These are phyloP conservation scores for Hypoxylon fuscum DNA, from an alignment of 495 filamentous ascomycete species.

Conservation along the genomic window DNA sequence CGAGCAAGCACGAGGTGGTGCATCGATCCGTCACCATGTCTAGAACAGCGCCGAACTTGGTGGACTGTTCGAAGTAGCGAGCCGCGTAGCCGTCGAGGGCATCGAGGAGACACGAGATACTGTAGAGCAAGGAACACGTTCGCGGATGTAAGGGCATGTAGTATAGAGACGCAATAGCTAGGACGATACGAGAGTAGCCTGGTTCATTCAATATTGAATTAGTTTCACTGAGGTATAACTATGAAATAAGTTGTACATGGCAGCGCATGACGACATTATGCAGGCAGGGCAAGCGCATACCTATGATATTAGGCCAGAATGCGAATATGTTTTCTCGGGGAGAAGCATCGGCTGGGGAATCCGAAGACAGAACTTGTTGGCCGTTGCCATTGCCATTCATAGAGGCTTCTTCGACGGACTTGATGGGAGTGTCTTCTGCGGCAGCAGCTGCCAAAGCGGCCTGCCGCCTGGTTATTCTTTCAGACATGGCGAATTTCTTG, in stretches of 20 bases:
- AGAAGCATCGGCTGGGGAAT: slow-evolving; percentile 28
- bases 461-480: slow-evolving; percentile 47
- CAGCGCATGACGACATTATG: not conserved
- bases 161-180: slow-evolving; percentile 92
- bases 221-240: slow-evolving; percentile 8
- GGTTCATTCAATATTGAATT: slow-evolving; percentile 10
- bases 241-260: not conserved
- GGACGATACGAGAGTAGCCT: slow-evolving; percentile 90
- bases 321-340: slow-evolving; percentile 87
- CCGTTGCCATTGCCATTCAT: slow-evolving; percentile 45
- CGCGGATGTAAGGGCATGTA: slow-evolving; percentile 98
- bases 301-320: slow-evolving; percentile 95
- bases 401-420: slow-evolving; percentile 14
- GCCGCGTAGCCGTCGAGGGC: slow-evolving; percentile 93
- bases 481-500: slow-evolving; percentile 41
- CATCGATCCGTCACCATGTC: slow-evolving; percentile 95
- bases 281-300: slow-evolving; percentile 58
- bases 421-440: slow-evolving; percentile 30
- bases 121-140: slow-evolving; percentile 92
- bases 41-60: slow-evolving; percentile 91
- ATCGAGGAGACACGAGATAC: slow-evolving; percentile 90
- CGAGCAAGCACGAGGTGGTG: slow-evolving; percentile 91
- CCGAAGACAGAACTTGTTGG: slow-evolving; percentile 24
- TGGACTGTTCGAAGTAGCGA: slow-evolving; percentile 86
- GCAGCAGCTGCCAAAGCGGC: slow-evolving; percentile 42